Evolutionary conservation across 2,329 filamentous ascomycete genomes (phyloP), one percentile per base, ranked within the genome.

Genomic region (Talaromyces sp.): DNA sequence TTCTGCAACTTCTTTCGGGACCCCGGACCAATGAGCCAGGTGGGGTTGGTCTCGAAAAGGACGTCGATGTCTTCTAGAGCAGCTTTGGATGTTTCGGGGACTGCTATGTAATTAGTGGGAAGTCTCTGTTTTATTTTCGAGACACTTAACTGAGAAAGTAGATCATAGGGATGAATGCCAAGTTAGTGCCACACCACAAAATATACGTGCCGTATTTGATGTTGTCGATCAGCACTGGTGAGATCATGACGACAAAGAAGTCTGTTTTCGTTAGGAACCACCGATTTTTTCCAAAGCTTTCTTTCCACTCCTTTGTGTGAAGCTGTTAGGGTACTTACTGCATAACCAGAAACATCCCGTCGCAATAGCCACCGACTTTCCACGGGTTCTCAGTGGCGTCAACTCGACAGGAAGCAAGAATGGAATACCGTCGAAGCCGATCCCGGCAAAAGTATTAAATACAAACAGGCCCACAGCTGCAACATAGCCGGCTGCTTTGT

Each of bases 141-240:
- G 35, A 8, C 17, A 38, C 10, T 27, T 53, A 32, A 53, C 51
- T 32, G 17, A 58, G 54, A 26, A 54, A 58, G 50, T 58, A 58
- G 24, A 54, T 58, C 31, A 58, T 24, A 17, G 57, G 57, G 24
- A 58, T 35, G 48, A 54, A 58, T 50, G 17, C 43, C 6, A 57
- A 27, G 26, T 58, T 58, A 17, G 51, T 53, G 7, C 51, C 51
- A 43, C 57, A 58, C 31, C 51, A 58, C 26, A 53, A 31, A 19
- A 58, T 51, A 12, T 58, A 58, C 2, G 57, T 58, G 3, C 51
- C 38, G n/a, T 58, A 58, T n/a, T 51, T 51, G 32, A 58, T 54
- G 21, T 19, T 58, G 31, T 58, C 27, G 32, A 58, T 58, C 32
- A 51, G 35, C 11, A 58, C 57, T 5, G 57, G 57, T 3, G 57